Percentiles rank a stretch among this genome's conserved stretches.
Evolutionary conservation across 352 stramenopile species (phyloP).

Genomic region (Blastocystis hominis): DNA sequence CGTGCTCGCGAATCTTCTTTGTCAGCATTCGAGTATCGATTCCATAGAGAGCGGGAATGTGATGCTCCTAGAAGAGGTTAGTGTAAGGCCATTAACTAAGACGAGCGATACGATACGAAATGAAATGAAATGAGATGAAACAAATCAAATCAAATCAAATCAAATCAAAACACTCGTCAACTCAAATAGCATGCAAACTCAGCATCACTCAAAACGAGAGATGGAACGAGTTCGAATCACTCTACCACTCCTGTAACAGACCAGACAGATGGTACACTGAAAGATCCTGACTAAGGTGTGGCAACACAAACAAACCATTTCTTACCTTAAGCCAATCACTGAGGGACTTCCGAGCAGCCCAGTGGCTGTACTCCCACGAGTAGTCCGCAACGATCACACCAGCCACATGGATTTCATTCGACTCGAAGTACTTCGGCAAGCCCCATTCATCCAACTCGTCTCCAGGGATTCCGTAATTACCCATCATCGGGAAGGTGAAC

Average conservation of each 20-base stretch:
- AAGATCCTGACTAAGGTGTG: conserved; percentile 55
- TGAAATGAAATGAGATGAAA: neutral
- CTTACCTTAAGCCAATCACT: conserved; percentile 68
- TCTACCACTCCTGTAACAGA: conserved; percentile 58
- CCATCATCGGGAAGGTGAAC: conserved; percentile 89
- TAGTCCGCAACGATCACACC: conserved; percentile 93
- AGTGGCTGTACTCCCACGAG: conserved; percentile 87
- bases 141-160: neutral
- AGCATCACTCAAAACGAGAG: conserved; percentile 26
- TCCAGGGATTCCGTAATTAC: conserved; percentile 92
- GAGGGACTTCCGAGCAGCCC: conserved; percentile 78
- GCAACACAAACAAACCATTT: neutral
- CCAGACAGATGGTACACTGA: neutral
- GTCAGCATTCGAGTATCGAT: conserved; percentile 94
- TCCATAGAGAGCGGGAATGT: conserved; percentile 84
- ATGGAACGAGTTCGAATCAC: neutral
- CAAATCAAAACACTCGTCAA: no score
- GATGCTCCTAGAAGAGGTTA: conserved; percentile 70
- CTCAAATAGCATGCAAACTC: conserved; percentile 4
- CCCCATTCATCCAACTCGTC: conserved; percentile 78
- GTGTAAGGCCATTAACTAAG: conserved; percentile 41
- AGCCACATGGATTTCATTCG: conserved; percentile 82
- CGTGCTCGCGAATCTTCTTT: conserved; percentile 90
- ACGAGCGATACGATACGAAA: neutral
- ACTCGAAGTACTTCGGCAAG: conserved; percentile 89